Percentiles rank a stretch among this genome's conserved stretches.
phyloP scores from a whole-genome alignment of 768 basidiomycete species.

The Boletus tomentosulus region DNA sequence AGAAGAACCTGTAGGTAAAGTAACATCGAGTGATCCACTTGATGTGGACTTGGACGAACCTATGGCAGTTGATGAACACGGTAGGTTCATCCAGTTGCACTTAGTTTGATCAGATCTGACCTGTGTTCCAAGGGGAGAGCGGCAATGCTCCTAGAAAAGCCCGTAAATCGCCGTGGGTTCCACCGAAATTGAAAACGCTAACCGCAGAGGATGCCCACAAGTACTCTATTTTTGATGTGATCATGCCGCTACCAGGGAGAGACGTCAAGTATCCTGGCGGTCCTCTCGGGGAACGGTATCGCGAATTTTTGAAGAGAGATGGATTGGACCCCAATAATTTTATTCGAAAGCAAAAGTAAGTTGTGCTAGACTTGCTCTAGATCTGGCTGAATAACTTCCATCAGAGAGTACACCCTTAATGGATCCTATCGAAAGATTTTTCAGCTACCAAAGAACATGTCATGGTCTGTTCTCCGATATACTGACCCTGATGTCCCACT shows the following conservation, averaged over 20 bases:
- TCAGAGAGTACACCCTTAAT: constrained; percentile 84
- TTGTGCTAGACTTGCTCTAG: neutral
- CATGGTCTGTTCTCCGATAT: constrained; percentile 81
- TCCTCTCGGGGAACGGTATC: constrained; percentile 79
- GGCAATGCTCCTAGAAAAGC: constrained; percentile 18
- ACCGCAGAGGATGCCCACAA: constrained; percentile 73
- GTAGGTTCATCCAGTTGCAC: constrained; percentile 18
- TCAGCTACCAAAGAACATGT: constrained; percentile 75
- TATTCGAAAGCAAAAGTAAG: constrained; percentile 83
- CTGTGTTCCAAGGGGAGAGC: constrained; percentile 18
- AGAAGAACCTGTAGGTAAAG: constrained; percentile 25
- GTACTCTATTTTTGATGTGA: constrained; percentile 89
- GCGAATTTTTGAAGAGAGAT: constrained; percentile 75
- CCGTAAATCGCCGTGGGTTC: constrained; percentile 45
- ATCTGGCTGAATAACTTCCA: constrained; percentile 7
- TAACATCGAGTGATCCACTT: constrained; percentile 22
- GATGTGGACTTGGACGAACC: constrained; percentile 31
- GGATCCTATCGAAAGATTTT: constrained; percentile 94
- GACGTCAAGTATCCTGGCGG: constrained; percentile 93
- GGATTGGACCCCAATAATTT: constrained; percentile 90
- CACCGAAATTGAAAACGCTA: constrained; percentile 73
- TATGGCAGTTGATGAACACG: constrained; percentile 31
- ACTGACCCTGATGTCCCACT: constrained; percentile 91
- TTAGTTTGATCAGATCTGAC: constrained; percentile 7
- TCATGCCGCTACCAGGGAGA: constrained; percentile 96